These are phyloP conservation scores for Fusarium liriodendri DNA, from an alignment of 2,329 filamentous ascomycete species.

Conservation along the genomic window DNA sequence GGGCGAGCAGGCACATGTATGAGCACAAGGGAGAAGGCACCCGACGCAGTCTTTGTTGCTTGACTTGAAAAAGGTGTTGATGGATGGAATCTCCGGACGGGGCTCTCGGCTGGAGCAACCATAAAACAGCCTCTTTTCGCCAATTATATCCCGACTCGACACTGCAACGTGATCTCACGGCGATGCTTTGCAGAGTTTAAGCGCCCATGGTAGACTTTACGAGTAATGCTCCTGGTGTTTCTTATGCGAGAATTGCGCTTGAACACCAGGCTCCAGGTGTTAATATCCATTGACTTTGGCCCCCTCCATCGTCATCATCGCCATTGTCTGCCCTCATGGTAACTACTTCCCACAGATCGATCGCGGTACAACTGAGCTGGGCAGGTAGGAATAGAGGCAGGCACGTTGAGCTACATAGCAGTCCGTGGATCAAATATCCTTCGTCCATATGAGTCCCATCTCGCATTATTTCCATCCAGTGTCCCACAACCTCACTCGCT, in stretches of 20 bases:
- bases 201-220: constrained; percentile 8
- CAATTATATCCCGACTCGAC: constrained; percentile 3
- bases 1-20: neutral
- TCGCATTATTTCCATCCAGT: neutral
- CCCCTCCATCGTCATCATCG: neutral
- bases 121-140: constrained; percentile 14
- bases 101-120: neutral
- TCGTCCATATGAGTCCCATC: neutral
- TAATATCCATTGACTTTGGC: neutral
- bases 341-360: neutral
- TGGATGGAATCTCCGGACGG: neutral
- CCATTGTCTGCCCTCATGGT: neutral
- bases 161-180: constrained; percentile 1
- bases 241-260: neutral
- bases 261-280: neutral
- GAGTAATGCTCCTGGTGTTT: neutral
- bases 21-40: neutral
- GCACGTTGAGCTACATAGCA: neutral
- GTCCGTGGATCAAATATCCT: neutral
- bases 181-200: neutral
- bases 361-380: neutral
- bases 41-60: neutral
- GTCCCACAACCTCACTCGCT: neutral
- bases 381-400: neutral
- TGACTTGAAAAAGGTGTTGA: neutral